Base-by-base conservation (phyloP, 805 yeast species). In the Ogataea pilisensis region DNA sequence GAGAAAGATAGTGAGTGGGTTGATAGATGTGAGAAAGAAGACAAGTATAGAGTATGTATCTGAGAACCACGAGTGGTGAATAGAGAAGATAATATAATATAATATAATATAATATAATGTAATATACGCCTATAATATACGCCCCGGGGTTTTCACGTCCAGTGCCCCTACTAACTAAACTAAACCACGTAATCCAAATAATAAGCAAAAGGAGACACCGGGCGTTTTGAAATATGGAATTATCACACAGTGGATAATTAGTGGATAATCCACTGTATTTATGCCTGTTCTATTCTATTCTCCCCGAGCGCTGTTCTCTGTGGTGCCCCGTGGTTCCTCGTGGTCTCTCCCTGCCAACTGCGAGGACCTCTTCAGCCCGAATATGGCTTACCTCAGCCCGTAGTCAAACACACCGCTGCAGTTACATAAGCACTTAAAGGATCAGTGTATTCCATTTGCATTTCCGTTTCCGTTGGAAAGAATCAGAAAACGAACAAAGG, bases 41-140 rank as follows among this genome's bases (percentile, higher is more conserved):
- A 28, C 37, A 12, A 28, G 25, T 14, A 30, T 44, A 17, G 40
- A 40, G 8, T 32, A 39, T 2, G 22, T 31, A 9, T 25, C 37
- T 27, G 47, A 44, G 24, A 44, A 44, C 30, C 44, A 44, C 11
- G 44, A 44, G 31, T 44, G 47, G 47, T 44, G 42, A 43, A 22
- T 20, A 2, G 14, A 27, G n/a, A n/a, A n/a, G n/a, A n/a, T n/a
- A n/a, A n/a, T n/a, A n/a, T n/a, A n/a, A n/a, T n/a, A n/a, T n/a
- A n/a, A n/a, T n/a, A n/a, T n/a, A n/a, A n/a, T n/a, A n/a, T n/a
- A n/a, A n/a, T n/a, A n/a, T n/a, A n/a, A n/a, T n/a, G n/a, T n/a
- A n/a, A n/a, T n/a, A n/a, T n/a, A n/a, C n/a, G n/a, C n/a, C n/a
- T n/a, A n/a, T n/a, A n/a, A n/a, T n/a, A n/a, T n/a, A n/a, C n/a